Evolutionary conservation across 2,329 filamentous ascomycete species (phyloP).

Genomic region (Beauveria sp.): DNA sequence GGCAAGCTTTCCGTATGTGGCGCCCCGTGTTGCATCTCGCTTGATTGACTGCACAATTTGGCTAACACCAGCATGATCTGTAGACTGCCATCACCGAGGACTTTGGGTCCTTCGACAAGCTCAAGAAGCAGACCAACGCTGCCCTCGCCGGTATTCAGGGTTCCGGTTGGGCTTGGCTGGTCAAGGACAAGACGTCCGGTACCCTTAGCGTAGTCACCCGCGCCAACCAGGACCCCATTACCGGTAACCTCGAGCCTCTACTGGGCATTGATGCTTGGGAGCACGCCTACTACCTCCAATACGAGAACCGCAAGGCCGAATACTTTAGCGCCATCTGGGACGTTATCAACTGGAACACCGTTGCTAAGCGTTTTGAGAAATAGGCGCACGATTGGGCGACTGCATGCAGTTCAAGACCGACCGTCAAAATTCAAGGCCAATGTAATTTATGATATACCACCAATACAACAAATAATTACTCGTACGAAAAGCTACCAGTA

Average conservation of each 20-base stretch:
- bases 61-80: not conserved
- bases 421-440: not conserved
- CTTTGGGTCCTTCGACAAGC: conserved; percentile 59
- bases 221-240: conserved; percentile 84
- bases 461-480: not conserved
- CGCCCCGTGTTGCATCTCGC: not conserved
- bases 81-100: conserved; percentile 53
- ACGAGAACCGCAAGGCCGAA: conserved; percentile 94
- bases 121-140: conserved; percentile 60
- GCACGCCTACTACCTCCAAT: conserved; percentile 93
- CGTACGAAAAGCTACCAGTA: not conserved
- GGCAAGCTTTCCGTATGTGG: conserved; percentile 50
- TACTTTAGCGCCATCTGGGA: conserved; percentile 94
- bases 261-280: conserved; percentile 93
- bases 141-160: conserved; percentile 72
- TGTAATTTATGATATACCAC: conserved; percentile 10
- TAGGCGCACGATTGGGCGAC: conserved; percentile 19
- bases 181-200: conserved; percentile 59
- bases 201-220: conserved; percentile 59
- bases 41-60: not conserved
- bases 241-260: conserved; percentile 73
- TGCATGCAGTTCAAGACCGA: not conserved
- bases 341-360: conserved; percentile 91
- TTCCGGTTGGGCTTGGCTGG: conserved; percentile 86
- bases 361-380: conserved; percentile 64